Conservation (phyloP, 1,139 yeast genomes). For the Blastobotrys ciferrii region DNA sequence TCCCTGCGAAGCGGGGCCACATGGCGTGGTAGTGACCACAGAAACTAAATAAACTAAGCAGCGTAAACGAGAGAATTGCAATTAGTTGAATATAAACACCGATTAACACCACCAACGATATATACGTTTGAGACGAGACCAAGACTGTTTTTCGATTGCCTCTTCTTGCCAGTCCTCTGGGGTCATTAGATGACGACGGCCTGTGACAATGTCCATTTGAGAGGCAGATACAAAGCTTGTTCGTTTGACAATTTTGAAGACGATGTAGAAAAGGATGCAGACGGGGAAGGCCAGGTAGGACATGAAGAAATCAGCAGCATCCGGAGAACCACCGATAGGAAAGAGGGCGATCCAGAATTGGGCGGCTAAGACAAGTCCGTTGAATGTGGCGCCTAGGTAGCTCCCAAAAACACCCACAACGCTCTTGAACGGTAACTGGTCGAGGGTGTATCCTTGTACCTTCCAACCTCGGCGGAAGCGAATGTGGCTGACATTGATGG, state of each 20-base stretch:
- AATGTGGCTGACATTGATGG: conserved; percentile 72
- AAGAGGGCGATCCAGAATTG: conserved; percentile 79
- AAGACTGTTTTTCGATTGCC: not conserved
- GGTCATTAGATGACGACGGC: conserved; percentile 40
- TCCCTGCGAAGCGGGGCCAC: too few species aligned
- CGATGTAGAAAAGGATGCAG: conserved; percentile 48
- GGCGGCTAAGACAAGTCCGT: conserved; percentile 64
- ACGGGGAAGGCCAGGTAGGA: conserved; percentile 55
- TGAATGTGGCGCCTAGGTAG: conserved; percentile 57
- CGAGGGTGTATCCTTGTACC: conserved; percentile 59
- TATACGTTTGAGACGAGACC: not conserved
- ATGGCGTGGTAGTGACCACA: too few species aligned
- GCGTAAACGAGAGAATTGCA: too few species aligned
- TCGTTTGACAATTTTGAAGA: conserved; percentile 49
- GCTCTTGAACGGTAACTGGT: conserved; percentile 58
- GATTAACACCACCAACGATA: conserved; percentile 6
- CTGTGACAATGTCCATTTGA: conserved; percentile 48
- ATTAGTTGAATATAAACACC: too few species aligned
- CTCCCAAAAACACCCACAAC: conserved; percentile 74
- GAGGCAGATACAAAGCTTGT: conserved; percentile 41
- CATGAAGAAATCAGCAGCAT: conserved; percentile 46
- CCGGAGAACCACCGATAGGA: conserved; percentile 50
- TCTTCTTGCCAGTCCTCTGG: conserved; percentile 7
- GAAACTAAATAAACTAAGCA: too few species aligned
- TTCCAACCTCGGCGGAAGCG: conserved; percentile 75